A percentile compares a stretch with the other conserved stretches of the same genome.
Evolutionary conservation across 2,329 filamentous ascomycete genomes (phyloP).

Genomic region (Colletotrichum siamense): DNA sequence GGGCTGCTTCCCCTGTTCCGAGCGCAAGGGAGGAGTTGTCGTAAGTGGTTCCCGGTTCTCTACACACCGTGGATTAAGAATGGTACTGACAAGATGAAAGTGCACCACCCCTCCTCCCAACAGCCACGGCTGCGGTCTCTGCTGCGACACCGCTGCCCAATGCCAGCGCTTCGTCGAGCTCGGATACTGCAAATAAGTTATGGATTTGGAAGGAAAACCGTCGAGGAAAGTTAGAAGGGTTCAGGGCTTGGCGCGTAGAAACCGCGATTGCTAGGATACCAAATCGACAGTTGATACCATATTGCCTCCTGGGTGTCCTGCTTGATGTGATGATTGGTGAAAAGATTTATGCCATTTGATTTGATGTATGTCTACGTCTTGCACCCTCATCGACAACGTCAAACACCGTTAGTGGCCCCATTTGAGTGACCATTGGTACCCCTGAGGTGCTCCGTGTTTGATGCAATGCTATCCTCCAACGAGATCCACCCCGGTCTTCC

Average conservation of each 20-base stretch:
- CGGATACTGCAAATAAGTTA: background rate
- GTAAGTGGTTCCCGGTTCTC: background rate
- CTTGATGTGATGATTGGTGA: background rate
- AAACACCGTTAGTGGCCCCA: background rate
- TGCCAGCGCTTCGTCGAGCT: background rate
- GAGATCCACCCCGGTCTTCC: background rate
- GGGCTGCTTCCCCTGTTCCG: background rate
- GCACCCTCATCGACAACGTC: background rate
- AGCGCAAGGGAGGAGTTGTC: background rate
- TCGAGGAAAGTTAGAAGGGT: rapidly evolving
- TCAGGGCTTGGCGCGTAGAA: background rate
- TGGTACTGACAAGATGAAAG: background rate
- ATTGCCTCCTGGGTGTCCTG: background rate
- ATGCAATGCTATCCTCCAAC: background rate
- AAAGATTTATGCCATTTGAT: background rate
- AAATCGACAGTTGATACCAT: background rate
- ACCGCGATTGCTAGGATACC: background rate
- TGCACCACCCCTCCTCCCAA: background rate
- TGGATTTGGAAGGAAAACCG: too few species aligned
- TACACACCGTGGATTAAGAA: rapidly evolving
- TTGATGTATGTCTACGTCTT: background rate
- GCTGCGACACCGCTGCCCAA: background rate
- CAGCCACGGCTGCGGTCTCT: background rate
- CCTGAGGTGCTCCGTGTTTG: background rate
- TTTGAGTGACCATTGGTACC: background rate